Base-by-base conservation (phyloP, 2,329 filamentous ascomycete genomes). In the Xylariales sp. region DNA sequence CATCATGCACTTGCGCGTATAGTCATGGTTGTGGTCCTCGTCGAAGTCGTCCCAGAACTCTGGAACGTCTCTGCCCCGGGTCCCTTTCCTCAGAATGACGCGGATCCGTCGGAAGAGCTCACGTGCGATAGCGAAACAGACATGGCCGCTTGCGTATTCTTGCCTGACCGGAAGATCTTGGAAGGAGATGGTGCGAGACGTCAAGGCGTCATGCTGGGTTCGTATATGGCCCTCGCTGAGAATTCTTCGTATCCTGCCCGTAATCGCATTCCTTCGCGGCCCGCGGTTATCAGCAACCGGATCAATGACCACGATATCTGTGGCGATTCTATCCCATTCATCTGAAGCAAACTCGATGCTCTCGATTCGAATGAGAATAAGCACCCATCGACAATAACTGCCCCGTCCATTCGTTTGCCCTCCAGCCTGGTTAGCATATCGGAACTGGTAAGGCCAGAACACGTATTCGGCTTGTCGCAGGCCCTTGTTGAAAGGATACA, bases 391-490 rank as follows among this genome's bases (percentile, higher is more conserved):
- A n/a, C 31, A 29, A 7, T 10, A 8, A 20, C 9, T 25, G 31
- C 10, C n/a, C 2, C 8, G 16, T 6, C 38, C n/a, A 18, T 19
- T 21, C 7, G 8, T 9, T 7, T 7, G 9, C 7, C 29, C 29
- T 7, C 4, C 10, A 18, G 6, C n/a, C 8, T 19, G 6, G 5
- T 14, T 16, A 10, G 3, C 6, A 16, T n/a, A 27, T 3, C 40
- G 32, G 15, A 24, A 42, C 33, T 42, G 40, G 32, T 42, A 42
- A 11, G 40, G 40, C 33, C n/a, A 15, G 32, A 42, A 37, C 12
- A 42, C 40, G 40, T 42, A 42, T 21, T 42, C 40, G 15, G 40
- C 40, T 18, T 29, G 12, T 12, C 40, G 32, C 40, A 42, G 36
- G 12, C 27, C 24, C 12, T 24, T 32, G 22, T 14, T 24, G 40